Evolutionary conservation across 306 rosid genomes (phyloP), one percentile per base, ranked within the genome.

Genomic region (Canavalia ensiformis): DNA sequence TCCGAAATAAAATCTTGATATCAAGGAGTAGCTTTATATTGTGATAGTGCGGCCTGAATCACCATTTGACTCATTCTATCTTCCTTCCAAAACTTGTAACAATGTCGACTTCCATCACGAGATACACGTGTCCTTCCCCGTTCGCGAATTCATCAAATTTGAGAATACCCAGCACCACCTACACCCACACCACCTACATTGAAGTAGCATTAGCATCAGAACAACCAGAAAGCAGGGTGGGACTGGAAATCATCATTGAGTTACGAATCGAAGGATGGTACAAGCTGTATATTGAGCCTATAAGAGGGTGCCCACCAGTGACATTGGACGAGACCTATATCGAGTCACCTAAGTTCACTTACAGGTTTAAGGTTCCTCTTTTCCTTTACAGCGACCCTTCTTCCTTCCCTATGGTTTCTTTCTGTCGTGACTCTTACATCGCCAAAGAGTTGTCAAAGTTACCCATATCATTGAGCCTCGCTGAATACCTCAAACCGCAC

Each of bases 211-310:
- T 18, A 18, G 25, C 25, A 18, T 18, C 25, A 18, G 25, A 18
- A 18, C 25, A 18, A 18, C 25, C 25, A 18, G 25, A 18, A 18
- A 18, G 25, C 25, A 18, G 25, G 25, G 25, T 18, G 25, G 25
- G 25, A 18, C 25, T 18, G 25, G 25, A 18, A 18, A 18, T 31
- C 47, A 34, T 1, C 0, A 4, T 72, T 13, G 76, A 34, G 49
- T 4, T 72, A 9, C 49, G 8, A 1, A 18, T 72, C 6, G 47
- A 52, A 34, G 49, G 3, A 25, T 72, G 63, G 34, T 7, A 51
- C 76, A 51, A 7, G 63, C 8, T 72, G 33, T 72, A 33, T 0
- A n/a, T 72, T 8, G 76, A 72, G 34, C 63, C 63, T 4, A 13
- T 25, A 33, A 31, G 28, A 31, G 74, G 74, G 29, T 33, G 11